These are phyloP conservation scores for Ichthyophthirius multifiliis DNA, from an alignment of 169 alveolate genomes.

Conservation along the genomic window DNA sequence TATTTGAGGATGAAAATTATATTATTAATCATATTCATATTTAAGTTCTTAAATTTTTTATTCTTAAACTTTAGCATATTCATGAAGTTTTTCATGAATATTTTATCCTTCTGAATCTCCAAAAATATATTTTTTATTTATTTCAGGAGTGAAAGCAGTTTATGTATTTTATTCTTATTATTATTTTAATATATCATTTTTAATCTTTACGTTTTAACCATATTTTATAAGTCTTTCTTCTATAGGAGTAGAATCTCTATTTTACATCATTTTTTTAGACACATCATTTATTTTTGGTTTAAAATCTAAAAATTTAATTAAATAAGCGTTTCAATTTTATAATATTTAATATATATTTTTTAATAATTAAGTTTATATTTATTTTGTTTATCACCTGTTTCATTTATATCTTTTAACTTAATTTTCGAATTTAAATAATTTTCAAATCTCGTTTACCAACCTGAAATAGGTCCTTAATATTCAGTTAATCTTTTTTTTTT, in stretches of 20 bases:
- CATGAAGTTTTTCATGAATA: neutral
- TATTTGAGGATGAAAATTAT: neutral
- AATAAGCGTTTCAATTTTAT: no score
- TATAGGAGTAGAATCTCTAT: neutral
- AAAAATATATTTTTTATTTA: neutral
- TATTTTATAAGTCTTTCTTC: neutral
- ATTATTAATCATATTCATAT: neutral
- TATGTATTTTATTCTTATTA: neutral
- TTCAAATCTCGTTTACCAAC: neutral
- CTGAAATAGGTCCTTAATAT: neutral
- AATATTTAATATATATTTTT: neutral
- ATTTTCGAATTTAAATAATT: constrained; percentile 5
- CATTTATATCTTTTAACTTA: neutral
- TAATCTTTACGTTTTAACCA: neutral
- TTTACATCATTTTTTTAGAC: neutral
- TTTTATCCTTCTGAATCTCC: constrained; percentile 2
- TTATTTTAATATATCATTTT: neutral
- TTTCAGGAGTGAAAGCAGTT: neutral
- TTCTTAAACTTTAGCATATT: neutral
- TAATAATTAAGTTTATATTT: neutral
- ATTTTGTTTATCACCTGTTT: neutral
- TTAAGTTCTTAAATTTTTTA: neutral
- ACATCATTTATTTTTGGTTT: neutral
- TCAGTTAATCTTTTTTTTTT: neutral
- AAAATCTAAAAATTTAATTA: neutral